A percentile compares a stretch with the other conserved stretches of the same genome.
Conservation (phyloP, 1,284 basidiomycete species). For the Apiotrichum porosum region DNA sequence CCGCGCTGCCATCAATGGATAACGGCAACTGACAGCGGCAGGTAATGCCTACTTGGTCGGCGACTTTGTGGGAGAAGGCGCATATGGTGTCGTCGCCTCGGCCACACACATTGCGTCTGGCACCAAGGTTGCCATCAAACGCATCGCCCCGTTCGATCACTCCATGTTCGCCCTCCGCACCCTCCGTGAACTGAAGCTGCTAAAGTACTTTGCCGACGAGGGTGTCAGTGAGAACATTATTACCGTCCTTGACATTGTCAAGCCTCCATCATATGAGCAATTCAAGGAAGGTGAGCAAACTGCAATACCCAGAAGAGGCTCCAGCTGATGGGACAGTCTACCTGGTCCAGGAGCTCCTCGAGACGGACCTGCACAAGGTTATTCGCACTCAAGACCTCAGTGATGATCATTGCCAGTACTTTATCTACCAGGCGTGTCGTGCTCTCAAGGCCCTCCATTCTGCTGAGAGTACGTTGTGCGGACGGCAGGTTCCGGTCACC, state of each 20-base stretch:
- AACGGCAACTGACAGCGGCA: too few species aligned
- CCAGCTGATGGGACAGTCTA: slow-evolving; percentile 31
- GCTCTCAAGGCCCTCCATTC: slow-evolving; percentile 90
- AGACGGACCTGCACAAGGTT: slow-evolving; percentile 69
- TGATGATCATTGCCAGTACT: slow-evolving; percentile 92
- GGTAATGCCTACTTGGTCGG: slow-evolving; percentile 72
- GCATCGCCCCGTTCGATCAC: slow-evolving; percentile 88
- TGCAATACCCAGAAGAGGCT: neutral
- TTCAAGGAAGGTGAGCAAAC: slow-evolving; percentile 72
- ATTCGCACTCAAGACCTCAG: slow-evolving; percentile 73
- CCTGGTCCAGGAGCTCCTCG: slow-evolving; percentile 75
- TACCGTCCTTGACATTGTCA: slow-evolving; percentile 90
- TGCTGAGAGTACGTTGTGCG: slow-evolving; percentile 62
- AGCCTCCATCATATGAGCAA: slow-evolving; percentile 75
- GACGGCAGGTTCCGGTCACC: too few species aligned
- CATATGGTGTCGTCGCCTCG: slow-evolving; percentile 69
- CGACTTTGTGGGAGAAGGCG: slow-evolving; percentile 88
- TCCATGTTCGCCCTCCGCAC: slow-evolving; percentile 87
- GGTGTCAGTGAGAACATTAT: slow-evolving; percentile 86
- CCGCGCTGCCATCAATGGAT: slow-evolving; percentile 12
- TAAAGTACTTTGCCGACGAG: slow-evolving; percentile 84
- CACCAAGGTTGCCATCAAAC: slow-evolving; percentile 81
- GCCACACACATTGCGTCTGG: slow-evolving; percentile 76
- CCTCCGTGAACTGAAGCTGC: slow-evolving; percentile 78
- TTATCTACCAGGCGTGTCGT: slow-evolving; percentile 80